Evolutionary conservation across 2,329 filamentous ascomycete species (phyloP), one percentile per base, ranked within the genome.

Genomic region (Calonectria multiphialidica): DNA sequence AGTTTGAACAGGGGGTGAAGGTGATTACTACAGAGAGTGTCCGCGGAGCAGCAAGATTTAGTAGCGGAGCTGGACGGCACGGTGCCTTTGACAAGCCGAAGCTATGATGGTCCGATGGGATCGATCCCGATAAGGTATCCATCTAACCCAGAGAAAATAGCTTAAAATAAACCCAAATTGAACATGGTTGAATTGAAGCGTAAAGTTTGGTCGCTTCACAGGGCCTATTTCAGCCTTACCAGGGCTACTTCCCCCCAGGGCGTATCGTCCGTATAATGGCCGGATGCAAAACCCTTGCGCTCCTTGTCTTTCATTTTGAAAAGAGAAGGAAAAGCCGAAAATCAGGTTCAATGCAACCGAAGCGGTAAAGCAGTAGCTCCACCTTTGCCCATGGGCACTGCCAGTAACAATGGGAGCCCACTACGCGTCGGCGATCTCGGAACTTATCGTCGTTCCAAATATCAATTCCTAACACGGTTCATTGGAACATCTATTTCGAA

Each of bases 21-120:
- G 84, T 88, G 1, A 77, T 90, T n/a, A 73, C 75, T 18, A 76
- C 74, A 16, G 88, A 90, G 78, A 85, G 86, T 50, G 76, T 87
- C 1, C 57, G 66, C 6, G 78, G 78, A 0, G 78, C 78, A 0
- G 55, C 67, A 1, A 72, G 49, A 42, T 72, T 72, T 28, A 72
- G 71, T 18, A 62, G 62, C 12, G 71, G 71, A 21, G 71, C 57
- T 40, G 71, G 71, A 35, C 30, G 71, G 18, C 71, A 73, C 15
- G 68, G 68, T n/a, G 37, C n/a, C 1, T 70, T 70, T 44, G 68
- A 70, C 12, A 30, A 25, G 16, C 40, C 68, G 23, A 70, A 70
- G 30, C 40, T 70, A 7, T 70, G 30, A 65, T 45, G 44, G 9
- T 18, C 28, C 28, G 8, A 18, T 61, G 35, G 16, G 57, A 28